phyloP scores from a whole-genome alignment of 2,329 filamentous ascomycete genomes.

The Botrytis sinoallii region DNA sequence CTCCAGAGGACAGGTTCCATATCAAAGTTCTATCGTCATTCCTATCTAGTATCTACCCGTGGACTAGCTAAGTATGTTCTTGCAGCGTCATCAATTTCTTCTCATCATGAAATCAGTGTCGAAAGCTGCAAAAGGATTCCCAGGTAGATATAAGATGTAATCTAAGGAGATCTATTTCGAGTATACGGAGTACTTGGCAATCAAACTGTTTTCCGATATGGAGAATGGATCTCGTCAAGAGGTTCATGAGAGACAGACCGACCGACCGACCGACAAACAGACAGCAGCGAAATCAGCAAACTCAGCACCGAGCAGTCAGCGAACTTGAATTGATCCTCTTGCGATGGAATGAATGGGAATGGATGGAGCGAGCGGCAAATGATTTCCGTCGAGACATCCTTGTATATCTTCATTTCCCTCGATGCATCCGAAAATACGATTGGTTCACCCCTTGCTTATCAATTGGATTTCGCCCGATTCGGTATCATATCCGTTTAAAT shows the following conservation, averaged over 20 bases:
- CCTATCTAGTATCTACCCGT: neutral
- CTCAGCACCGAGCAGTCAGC: neutral
- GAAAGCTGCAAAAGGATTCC: neutral
- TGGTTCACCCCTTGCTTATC: neutral
- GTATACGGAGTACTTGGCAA: neutral
- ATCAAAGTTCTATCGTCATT: neutral
- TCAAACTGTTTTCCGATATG: neutral
- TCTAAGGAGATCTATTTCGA: neutral
- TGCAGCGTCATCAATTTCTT: neutral
- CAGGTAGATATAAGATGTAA: neutral
- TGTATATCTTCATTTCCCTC: neutral
- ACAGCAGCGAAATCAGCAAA: neutral
- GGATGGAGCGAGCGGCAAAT: conserved; percentile 1
- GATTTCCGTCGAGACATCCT: neutral
- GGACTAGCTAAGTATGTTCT: neutral
- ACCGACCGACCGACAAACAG: neutral
- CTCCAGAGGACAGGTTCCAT: neutral
- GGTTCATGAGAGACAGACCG: neutral
- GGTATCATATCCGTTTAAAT: neutral
- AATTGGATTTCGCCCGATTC: neutral
- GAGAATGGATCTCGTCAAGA: neutral
- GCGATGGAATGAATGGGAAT: neutral
- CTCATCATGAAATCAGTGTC: neutral
- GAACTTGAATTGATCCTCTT: neutral
- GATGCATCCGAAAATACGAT: neutral